Evolutionary conservation across 768 basidiomycete species (phyloP), one percentile per base, ranked within the genome.

Genomic region (Phaeotremella fagi): DNA sequence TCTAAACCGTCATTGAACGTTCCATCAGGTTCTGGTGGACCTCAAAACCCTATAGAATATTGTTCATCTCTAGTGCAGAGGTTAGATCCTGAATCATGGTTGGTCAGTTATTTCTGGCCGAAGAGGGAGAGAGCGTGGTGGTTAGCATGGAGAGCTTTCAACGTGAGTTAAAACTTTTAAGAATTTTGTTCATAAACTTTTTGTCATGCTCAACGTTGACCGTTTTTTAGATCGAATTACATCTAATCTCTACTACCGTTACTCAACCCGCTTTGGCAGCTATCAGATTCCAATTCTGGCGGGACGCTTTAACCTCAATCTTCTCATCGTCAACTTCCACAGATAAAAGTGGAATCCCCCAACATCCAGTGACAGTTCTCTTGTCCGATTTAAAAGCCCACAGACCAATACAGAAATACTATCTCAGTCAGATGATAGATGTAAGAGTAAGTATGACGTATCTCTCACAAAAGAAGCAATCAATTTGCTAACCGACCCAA

Each of bases 221-320:
- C 31, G 9, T 33, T 33, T 33, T 35, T 25, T 26, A 74, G 72
- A 50, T 74, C 28, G 72, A 74, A 50, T 57, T 74, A 3, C 72
- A 74, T 45, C 57, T 69, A 20, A 68, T 74, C 0, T 53, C 64
- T 3, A 60, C 66, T 0, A 62, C 64, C 1, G 56, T 72, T 18
- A 56, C 63, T 18, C 70, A 72, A 51, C 72, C 72, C 36, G 71
- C 68, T 5, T 61, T 74, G 11, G 70, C 70, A 4, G 61, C 71
- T 4, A 74, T 74, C 46, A 64, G 72, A 38, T 74, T 69, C 50
- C 72, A 74, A 42, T 74, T 74, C 59, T 74, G 72, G 72, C 55
- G 68, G 48, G 72, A 74, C 50, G 64, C 72, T 3, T 38, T 74
- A 24, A 69, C 64, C 20, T 50, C 59, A 1, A 68, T 69, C 35